Base-by-base conservation (phyloP, 169 alveolate genomes). In the Plasmodium coatneyi region DNA sequence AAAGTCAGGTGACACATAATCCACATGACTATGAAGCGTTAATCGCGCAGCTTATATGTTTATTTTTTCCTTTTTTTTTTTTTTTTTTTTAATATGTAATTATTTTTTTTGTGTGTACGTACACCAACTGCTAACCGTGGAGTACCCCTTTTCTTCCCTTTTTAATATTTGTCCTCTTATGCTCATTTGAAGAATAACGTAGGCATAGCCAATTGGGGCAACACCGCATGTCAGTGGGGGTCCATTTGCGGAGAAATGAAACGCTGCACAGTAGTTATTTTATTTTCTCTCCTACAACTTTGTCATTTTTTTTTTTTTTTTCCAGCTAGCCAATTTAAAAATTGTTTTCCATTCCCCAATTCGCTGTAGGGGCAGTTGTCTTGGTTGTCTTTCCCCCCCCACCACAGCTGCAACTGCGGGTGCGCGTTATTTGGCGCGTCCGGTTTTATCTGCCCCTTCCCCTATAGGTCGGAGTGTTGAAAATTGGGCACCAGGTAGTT, bases 291-390 rank as follows among this genome's bases (percentile, higher is more conserved):
- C 76, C 36, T 66, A 66, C 36, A 19, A 5, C 41, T 22, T 66
- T 66, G 76, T 66, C 30, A 66, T 25, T 25, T 66, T 66, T 66
- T 66, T 66, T 60, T 66, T 60, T 60, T 60, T 60, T 60, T 60
- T n/a, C 76, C 76, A 66, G 76, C 76, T 66, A 66, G 76, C 76
- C 36, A 66, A 66, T 66, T 66, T 66, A 66, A 66, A 25, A 66
- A 66, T 66, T 25, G 36, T 66, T 66, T 3, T 66, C 36, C 30
- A 16, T 66, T 66, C n/a, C 39, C 76, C 36, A 66, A 12, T 49
- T 49, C 60, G 60, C 60, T 49, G 30, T 25, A 66, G 16, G 22
- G 5, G 10, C 39, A 22, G 39, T n/a, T 66, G 76, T 66, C 39
- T 25, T 66, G 36, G 36, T 22, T 66, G 76, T 49, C 60, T 66